Percentiles rank a stretch among this genome's conserved stretches.
Evolutionary conservation across 2,329 filamentous ascomycete species (phyloP).

Genomic region (Talaromyces albobiverticillius): DNA sequence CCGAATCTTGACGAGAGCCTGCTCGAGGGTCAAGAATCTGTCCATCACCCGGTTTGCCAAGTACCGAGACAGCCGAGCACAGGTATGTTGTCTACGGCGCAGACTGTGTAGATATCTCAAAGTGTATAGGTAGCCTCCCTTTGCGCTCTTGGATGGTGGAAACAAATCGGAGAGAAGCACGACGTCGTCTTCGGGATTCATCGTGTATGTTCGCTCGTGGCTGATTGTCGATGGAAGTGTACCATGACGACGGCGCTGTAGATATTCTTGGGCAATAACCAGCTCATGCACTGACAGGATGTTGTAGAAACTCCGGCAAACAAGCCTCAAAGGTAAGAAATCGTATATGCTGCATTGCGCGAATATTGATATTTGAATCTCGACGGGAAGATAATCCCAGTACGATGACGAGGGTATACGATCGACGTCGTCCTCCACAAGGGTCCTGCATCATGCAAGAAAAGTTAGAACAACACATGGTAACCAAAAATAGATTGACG

Average conservation of each 20-base stretch:
- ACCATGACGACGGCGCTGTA: slow-evolving; percentile 40
- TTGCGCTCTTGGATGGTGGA: slow-evolving; percentile 34
- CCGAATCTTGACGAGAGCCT: slow-evolving; percentile 27
- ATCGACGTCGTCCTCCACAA: background rate
- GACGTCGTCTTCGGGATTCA: slow-evolving; percentile 42
- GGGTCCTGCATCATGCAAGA: background rate
- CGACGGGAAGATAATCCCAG: slow-evolving; percentile 40
- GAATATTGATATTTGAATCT: slow-evolving; percentile 42
- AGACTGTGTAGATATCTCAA: slow-evolving; percentile 40
- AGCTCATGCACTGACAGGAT: slow-evolving; percentile 38
- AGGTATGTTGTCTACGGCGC: slow-evolving; percentile 36
- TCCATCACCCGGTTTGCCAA: slow-evolving; percentile 42
- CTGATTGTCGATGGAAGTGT: slow-evolving; percentile 40
- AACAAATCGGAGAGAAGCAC: slow-evolving; percentile 44
- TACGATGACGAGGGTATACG: slow-evolving; percentile 22
- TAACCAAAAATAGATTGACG: background rate
- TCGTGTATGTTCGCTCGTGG: slow-evolving; percentile 34
- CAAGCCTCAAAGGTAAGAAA: slow-evolving; percentile 35
- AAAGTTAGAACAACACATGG: background rate
- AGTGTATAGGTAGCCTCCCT: slow-evolving; percentile 37
- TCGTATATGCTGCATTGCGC: slow-evolving; percentile 38
- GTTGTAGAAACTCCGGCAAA: slow-evolving; percentile 36
- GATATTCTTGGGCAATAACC: slow-evolving; percentile 40
- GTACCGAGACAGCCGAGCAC: slow-evolving; percentile 38
- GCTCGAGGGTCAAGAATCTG: slow-evolving; percentile 33